Base-by-base conservation (phyloP, 1,284 basidiomycete species). In the Cutaneotrichosporon sp. region DNA sequence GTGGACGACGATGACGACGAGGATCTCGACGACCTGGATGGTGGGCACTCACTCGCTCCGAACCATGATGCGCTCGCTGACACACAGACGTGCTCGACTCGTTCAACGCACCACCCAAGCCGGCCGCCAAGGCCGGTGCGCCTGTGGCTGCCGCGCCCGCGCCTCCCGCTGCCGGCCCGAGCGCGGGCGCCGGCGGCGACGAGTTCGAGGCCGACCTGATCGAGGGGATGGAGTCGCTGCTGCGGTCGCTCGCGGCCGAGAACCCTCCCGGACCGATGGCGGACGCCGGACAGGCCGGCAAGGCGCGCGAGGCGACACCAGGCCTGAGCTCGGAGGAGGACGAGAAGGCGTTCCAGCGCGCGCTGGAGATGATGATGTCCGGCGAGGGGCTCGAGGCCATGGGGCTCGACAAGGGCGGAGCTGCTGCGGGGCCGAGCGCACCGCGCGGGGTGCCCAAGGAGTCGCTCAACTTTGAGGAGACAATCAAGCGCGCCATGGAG, bases 151-250 rank as follows among this genome's bases (percentile, higher is more conserved):
- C 61, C 13, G 38, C 55, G 22, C n/a, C 49, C 20, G 20, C 55
- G 1, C 18, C 63, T 18, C 33, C 59, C 20, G 34, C 22, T 7
- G 43, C 67, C 67, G 51, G 68, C 70, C 50, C 62, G 7, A 60
- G 55, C 50, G 54, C 16, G 2, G 38, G 67, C 67, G 59, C 31
- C 59, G 42, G n/a, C 47, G 81, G 82, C 45, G 78, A 82, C 47
- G 75, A 74, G 43, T 91, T 93, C 71, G 86, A 89, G 46, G 82
- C 84, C 45, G 87, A 91, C 72, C 83, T 97, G 49, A 86, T 88
- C 7, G 83, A 85, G 72, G 89, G 87, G 33, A 95, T 97, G 92
- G 90, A 92, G 74, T 82, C 82, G n/a, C 83, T 97, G 50, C 86
- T 97, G 82, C 83, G 84, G 22, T 88, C 87, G 71, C 82, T 95